Conservation (phyloP, 495 filamentous ascomycete species). For the Evansstolkia leycettana region DNA sequence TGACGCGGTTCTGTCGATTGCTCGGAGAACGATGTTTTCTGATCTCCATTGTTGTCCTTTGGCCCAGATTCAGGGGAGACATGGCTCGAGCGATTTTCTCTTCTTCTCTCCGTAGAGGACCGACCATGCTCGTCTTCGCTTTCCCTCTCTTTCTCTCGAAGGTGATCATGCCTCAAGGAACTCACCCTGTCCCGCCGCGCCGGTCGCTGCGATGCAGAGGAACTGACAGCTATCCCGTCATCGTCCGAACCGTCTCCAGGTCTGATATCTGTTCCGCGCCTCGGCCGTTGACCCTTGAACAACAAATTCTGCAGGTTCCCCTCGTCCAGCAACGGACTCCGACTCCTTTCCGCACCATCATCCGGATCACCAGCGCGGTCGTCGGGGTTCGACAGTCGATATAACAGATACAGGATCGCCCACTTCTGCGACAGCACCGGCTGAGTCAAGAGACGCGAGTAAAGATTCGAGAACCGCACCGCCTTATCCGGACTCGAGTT, state of each 20-base stretch:
- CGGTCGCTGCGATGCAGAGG: slow-evolving; percentile 31
- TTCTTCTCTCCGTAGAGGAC: slow-evolving; percentile 5
- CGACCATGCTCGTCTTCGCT: slow-evolving; percentile 7
- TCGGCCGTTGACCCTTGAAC: slow-evolving; percentile 14
- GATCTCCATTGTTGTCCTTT: slow-evolving; percentile 1
- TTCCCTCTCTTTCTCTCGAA: slow-evolving; percentile 7
- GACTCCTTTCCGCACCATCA: slow-evolving; percentile 16
- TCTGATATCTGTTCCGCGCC: slow-evolving; percentile 9
- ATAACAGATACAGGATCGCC: slow-evolving; percentile 85
- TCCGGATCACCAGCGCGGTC: slow-evolving; percentile 13
- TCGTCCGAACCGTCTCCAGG: slow-evolving; percentile 24
- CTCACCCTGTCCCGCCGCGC: slow-evolving; percentile 16
- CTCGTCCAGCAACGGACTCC: slow-evolving; percentile 29
- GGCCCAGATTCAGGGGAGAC: background rate
- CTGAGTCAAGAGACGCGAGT: slow-evolving; percentile 72
- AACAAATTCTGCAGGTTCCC: slow-evolving; percentile 25
- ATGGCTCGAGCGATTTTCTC: slow-evolving; percentile 1
- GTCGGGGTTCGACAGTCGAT: slow-evolving; percentile 58
- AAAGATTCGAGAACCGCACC: slow-evolving; percentile 78
- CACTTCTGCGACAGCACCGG: slow-evolving; percentile 92
- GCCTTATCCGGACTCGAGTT: slow-evolving; percentile 72
- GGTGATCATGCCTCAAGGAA: slow-evolving; percentile 13
- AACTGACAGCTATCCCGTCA: slow-evolving; percentile 32
- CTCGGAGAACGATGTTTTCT: slow-evolving; percentile 9
- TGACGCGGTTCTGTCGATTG: slow-evolving; percentile 8